Evolutionary conservation across 331 rosid genomes (phyloP).

Genomic region (Saraca asoca): DNA sequence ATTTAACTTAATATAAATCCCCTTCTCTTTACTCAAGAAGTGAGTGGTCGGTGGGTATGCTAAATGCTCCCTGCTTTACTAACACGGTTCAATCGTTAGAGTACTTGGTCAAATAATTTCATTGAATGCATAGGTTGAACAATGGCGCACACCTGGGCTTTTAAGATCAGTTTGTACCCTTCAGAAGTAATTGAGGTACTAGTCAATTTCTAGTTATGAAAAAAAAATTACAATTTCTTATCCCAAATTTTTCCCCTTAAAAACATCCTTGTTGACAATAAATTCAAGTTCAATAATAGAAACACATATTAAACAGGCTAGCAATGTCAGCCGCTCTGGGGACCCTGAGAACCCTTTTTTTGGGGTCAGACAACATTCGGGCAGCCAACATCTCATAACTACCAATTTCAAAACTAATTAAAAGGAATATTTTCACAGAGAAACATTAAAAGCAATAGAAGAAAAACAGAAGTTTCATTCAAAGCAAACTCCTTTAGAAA

Average conservation of each 20-base stretch:
- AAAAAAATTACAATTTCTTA: too few relatives aligned
- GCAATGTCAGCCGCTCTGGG: neutral
- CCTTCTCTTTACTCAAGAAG: too few relatives aligned
- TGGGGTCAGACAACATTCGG: neutral
- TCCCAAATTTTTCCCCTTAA: neutral
- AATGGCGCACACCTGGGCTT: too few relatives aligned
- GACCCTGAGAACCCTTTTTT: neutral
- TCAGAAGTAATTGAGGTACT: too few relatives aligned
- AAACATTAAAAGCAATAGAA: neutral
- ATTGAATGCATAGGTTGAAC: too few relatives aligned
- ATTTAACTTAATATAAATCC: too few relatives aligned
- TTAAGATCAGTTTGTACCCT: too few relatives aligned
- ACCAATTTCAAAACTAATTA: neutral
- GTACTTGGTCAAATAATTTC: too few relatives aligned
- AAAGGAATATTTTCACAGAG: neutral
- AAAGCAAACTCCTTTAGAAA: neutral
- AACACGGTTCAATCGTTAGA: too few relatives aligned
- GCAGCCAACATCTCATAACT: neutral
- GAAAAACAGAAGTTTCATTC: neutral
- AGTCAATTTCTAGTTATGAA: too few relatives aligned
- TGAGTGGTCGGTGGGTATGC: too few relatives aligned
- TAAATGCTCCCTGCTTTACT: too few relatives aligned
- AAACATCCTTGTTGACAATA: conserved; percentile 2
- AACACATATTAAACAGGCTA: neutral
- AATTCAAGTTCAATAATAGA: conserved; percentile 1